Evolutionary conservation across 805 yeast species (phyloP).

Genomic region (Hanseniaspora hatyaiensis): DNA sequence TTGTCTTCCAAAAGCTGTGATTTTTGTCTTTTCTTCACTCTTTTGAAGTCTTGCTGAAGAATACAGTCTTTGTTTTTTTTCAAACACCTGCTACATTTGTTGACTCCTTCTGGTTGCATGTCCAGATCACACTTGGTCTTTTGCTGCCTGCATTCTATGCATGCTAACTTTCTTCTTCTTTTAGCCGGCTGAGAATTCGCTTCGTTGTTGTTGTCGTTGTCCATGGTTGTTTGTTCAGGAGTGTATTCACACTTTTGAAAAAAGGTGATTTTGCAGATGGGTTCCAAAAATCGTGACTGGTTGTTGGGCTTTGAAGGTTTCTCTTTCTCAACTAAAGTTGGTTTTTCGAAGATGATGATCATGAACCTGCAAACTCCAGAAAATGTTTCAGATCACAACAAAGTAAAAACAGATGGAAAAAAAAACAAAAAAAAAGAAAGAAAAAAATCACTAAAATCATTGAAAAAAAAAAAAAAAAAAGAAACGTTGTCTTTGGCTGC

Average conservation of each 20-base stretch:
- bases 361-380: too few species aligned
- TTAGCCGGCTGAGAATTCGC: background rate
- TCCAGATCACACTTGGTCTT: constrained; percentile 83
- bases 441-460: background rate
- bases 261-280: too few species aligned
- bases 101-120: constrained; percentile 57
- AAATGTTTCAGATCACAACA: too few species aligned
- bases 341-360: too few species aligned
- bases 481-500: background rate
- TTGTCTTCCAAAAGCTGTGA: constrained; percentile 75
- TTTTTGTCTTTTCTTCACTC: constrained; percentile 80
- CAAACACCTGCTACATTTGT: constrained; percentile 61
- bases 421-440: background rate
- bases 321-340: too few species aligned
- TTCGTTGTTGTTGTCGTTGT: background rate
- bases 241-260: too few species aligned
- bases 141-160: constrained; percentile 93
- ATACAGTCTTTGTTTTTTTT: constrained; percentile 61
- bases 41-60: constrained; percentile 66
- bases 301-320: too few species aligned
- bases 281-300: too few species aligned
- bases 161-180: constrained; percentile 56
- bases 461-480: background rate
- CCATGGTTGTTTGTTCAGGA: too few species aligned
- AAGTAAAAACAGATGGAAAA: too few species aligned